These are phyloP conservation scores for Hemileccinum rubropunctum DNA, from an alignment of 768 basidiomycete genomes.

Conservation along the genomic window DNA sequence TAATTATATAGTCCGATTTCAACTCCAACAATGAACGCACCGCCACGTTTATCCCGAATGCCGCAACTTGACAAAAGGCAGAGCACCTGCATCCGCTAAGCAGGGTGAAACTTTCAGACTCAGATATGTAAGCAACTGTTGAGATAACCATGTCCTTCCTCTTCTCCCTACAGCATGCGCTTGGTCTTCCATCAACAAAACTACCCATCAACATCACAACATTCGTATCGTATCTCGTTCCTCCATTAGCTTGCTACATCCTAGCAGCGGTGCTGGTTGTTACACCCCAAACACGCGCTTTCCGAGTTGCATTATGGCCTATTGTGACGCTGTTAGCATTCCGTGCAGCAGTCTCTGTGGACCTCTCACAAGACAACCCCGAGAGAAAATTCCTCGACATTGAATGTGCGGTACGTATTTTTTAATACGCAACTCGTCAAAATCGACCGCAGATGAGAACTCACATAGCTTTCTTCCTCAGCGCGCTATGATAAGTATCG, in stretches of 20 bases:
- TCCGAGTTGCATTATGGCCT: conserved; percentile 47
- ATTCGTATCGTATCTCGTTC: conserved; percentile 38
- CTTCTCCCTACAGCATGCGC: background rate
- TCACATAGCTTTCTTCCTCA: background rate
- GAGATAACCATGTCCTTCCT: background rate
- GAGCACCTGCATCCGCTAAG: too few relatives aligned
- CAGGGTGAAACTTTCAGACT: too few relatives aligned
- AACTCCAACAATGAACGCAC: too few relatives aligned
- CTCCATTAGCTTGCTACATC: conserved; percentile 44
- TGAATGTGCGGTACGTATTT: conserved; percentile 7
- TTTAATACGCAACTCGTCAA: too few relatives aligned
- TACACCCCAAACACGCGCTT: conserved; percentile 39
- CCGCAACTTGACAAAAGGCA: too few relatives aligned
- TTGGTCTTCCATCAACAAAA: conserved; percentile 3
- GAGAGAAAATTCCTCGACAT: conserved; percentile 4
- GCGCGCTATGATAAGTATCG: conserved; percentile 10
- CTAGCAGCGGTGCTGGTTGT: conserved; percentile 47
- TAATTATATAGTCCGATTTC: too few relatives aligned
- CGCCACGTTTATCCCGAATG: too few relatives aligned
- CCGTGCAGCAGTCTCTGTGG: conserved; percentile 30
- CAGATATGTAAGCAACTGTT: too few relatives aligned
- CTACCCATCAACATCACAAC: conserved; percentile 31
- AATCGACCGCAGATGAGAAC: too few relatives aligned
- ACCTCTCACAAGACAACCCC: conserved; percentile 3
- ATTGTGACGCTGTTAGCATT: conserved; percentile 42